Evolutionary conservation across 495 filamentous ascomycete species (phyloP).

Genomic region (Lepidopterella palustris): DNA sequence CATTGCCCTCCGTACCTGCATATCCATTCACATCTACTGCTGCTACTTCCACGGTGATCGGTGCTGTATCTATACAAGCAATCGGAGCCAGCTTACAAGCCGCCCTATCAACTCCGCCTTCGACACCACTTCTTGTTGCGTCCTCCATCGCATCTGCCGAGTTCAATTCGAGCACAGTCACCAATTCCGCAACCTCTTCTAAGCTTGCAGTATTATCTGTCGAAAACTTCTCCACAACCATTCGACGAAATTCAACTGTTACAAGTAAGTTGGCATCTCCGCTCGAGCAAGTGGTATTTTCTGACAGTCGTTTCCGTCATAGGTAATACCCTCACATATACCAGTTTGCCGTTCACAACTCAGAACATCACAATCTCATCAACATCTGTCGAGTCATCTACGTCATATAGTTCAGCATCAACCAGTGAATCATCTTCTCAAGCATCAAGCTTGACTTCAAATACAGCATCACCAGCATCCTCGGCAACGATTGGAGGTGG

Average conservation of each 20-base stretch:
- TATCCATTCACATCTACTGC: constrained; percentile 20
- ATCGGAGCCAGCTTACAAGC: not conserved
- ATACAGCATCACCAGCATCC: not conserved
- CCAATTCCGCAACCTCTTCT: not conserved
- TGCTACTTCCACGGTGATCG: not conserved
- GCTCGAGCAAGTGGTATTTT: not conserved
- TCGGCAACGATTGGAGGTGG: not conserved
- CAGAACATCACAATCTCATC: not conserved
- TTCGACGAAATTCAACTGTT: not conserved
- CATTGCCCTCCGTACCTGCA: constrained; percentile 6
- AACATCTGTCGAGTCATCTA: not conserved
- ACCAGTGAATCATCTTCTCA: not conserved
- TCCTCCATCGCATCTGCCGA: not conserved
- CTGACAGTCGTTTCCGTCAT: not conserved
- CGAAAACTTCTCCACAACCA: not conserved
- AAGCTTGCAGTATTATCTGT: not conserved
- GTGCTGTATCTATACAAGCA: not conserved
- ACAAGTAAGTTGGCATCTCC: not conserved
- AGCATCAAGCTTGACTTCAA: not conserved
- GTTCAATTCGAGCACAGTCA: not conserved
- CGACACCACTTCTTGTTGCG: not conserved
- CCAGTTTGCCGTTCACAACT: not conserved
- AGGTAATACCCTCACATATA: not conserved
- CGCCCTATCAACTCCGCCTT: not conserved
- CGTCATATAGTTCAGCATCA: not conserved